A percentile compares a stretch with the other conserved stretches of the same genome.
Conservation (phyloP, 352 stramenopile genomes). For the Phytophthora kernoviae region DNA sequence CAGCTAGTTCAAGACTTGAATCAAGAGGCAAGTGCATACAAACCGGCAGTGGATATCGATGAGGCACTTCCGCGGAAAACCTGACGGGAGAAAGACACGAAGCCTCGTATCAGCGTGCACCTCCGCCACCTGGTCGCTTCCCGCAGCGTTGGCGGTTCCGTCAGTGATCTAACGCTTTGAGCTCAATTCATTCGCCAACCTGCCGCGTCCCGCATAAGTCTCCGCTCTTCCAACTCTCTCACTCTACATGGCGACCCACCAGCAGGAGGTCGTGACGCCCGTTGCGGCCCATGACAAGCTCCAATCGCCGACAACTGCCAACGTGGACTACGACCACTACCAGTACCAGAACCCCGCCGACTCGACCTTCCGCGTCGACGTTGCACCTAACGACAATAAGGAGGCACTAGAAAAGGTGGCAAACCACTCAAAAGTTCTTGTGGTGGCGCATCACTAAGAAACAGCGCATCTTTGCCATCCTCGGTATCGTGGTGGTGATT, state of each 20-base stretch:
- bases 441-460: slow-evolving; percentile 61
- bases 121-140: not conserved
- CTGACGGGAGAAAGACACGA: slow-evolving; percentile 2
- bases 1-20: not conserved
- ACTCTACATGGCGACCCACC: slow-evolving; percentile 18
- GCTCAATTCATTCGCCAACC: slow-evolving; percentile 29
- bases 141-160: not conserved
- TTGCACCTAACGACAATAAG: slow-evolving; percentile 28
- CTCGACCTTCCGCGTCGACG: slow-evolving; percentile 36
- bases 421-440: slow-evolving; percentile 52
- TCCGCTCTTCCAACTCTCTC: not conserved
- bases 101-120: too few relatives aligned
- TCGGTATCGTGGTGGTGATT: slow-evolving; percentile 42
- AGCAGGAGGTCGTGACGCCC: slow-evolving; percentile 33
- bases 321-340: slow-evolving; percentile 34
- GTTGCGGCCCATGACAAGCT: slow-evolving; percentile 23
- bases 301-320: slow-evolving; percentile 26
- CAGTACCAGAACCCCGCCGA: slow-evolving; percentile 32
- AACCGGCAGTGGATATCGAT: not conserved
- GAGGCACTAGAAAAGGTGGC: slow-evolving; percentile 28
- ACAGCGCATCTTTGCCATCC: slow-evolving; percentile 51
- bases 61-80: not conserved
- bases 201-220: slow-evolving; percentile 23
- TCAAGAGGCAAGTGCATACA: not conserved
- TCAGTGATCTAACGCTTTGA: not conserved